Evolutionary conservation across 805 yeast genomes (phyloP).

Genomic region (Ogataea kodamae): DNA sequence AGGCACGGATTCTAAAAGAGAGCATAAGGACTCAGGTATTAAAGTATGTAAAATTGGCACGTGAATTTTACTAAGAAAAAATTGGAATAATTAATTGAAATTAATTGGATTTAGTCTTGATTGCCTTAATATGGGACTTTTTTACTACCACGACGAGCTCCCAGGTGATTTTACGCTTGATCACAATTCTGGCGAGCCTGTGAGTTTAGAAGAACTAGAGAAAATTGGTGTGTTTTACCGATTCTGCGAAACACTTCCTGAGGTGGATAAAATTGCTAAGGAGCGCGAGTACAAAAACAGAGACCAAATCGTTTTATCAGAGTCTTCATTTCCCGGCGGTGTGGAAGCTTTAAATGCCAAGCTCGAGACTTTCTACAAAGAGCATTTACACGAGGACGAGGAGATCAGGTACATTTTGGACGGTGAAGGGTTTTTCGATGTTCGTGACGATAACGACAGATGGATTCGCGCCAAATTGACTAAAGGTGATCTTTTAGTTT

Average conservation of each 20-base stretch:
- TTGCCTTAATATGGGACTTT: conserved; percentile 16
- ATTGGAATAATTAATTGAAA: not conserved
- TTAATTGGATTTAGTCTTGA: conserved; percentile 8
- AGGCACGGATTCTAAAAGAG: conserved; percentile 3
- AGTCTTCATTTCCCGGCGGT: conserved; percentile 58
- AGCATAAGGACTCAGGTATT: conserved; percentile 6
- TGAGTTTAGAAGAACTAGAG: conserved; percentile 46
- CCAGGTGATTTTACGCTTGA: conserved; percentile 59
- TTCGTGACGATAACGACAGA: conserved; percentile 51
- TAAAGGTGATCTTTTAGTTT: conserved; percentile 62
- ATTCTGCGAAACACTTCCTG: conserved; percentile 45
- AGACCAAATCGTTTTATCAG: conserved; percentile 63
- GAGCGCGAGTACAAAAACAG: conserved; percentile 76
- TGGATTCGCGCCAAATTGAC: conserved; percentile 77
- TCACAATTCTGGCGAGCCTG: conserved; percentile 67
- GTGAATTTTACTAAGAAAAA: conserved; percentile 7
- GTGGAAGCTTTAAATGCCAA: conserved; percentile 58
- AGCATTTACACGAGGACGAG: conserved; percentile 95
- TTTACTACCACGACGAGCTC: conserved; percentile 63
- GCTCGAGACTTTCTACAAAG: conserved; percentile 67
- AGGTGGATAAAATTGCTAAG: conserved; percentile 63
- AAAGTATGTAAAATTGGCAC: conserved; percentile 12
- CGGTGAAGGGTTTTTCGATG: conserved; percentile 91
- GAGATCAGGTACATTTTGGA: conserved; percentile 87
- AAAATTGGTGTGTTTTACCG: conserved; percentile 68